A percentile compares a stretch with the other conserved stretches of the same genome.
phyloP scores from a whole-genome alignment of 2,329 filamentous ascomycete genomes.

The Fusarium pilosicola region DNA sequence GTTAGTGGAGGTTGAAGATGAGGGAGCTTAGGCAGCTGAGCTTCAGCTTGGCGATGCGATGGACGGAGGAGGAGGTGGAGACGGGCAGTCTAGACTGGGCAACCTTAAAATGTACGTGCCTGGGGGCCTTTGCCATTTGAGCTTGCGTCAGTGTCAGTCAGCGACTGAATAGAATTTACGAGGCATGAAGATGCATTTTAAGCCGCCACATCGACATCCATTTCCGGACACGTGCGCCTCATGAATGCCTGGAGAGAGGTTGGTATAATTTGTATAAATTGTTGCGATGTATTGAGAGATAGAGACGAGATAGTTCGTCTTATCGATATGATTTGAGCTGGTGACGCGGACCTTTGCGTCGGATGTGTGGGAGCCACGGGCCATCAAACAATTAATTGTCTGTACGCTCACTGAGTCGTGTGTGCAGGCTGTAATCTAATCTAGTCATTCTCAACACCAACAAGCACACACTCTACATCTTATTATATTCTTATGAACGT shows the following conservation, averaged over 20 bases:
- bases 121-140: conserved; percentile 2
- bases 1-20: conserved; percentile 1
- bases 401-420: neutral
- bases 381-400: neutral
- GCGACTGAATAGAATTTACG: neutral
- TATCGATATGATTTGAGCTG: neutral
- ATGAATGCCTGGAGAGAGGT: neutral
- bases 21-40: conserved; percentile 22
- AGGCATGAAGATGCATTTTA: neutral
- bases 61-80: conserved; percentile 37
- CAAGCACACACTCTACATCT: neutral
- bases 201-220: conserved; percentile 35
- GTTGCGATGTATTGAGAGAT: neutral
- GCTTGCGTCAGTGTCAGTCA: conserved; percentile 43
- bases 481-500: fast-evolving
- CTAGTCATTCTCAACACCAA: neutral
- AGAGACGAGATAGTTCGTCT: neutral
- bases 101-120: conserved; percentile 13
- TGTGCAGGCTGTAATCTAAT: neutral
- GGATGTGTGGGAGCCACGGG: conserved; percentile 8
- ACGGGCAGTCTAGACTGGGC: neutral
- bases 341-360: neutral
- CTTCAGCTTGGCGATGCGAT: conserved; percentile 32
- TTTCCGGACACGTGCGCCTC: conserved; percentile 11
- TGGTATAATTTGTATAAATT: neutral